phyloP scores from a whole-genome alignment of 176 grass and related monocot genomes.

The Oryza nivara region DNA sequence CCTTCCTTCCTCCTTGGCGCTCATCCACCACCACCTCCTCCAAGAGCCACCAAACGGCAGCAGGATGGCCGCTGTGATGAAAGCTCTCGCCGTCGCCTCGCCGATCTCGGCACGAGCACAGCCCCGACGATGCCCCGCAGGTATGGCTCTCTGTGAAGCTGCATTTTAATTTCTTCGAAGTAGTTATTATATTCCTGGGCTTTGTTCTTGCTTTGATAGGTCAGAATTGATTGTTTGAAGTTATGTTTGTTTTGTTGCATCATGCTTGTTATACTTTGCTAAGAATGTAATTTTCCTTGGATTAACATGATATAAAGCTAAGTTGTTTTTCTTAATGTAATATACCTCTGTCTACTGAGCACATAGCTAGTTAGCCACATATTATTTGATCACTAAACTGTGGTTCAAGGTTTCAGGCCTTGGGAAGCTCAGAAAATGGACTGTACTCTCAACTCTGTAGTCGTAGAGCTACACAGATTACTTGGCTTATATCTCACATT shows the following conservation, averaged over 20 bases:
- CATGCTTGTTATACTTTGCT: not conserved
- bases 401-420: constrained; percentile 2
- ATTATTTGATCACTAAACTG: not conserved
- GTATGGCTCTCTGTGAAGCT: constrained; percentile 49
- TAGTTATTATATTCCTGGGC: too few species aligned
- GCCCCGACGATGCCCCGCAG: constrained; percentile 45
- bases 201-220: not conserved
- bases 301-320: constrained; percentile 8
- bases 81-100: constrained; percentile 53
- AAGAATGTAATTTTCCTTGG: not conserved
- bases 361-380: not conserved
- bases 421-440: constrained; percentile 9
- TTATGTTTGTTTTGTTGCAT: not conserved
- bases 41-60: constrained; percentile 15
- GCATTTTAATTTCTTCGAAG: constrained; percentile 27
- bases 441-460: not conserved
- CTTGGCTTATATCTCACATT: not conserved
- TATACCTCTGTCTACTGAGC: not conserved
- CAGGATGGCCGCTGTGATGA: constrained; percentile 60
- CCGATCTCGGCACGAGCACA: constrained; percentile 41
- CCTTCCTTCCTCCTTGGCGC: constrained; percentile 29
- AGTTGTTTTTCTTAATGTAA: not conserved
- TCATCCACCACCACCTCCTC: not conserved
- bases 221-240: not conserved
- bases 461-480: not conserved